A percentile compares a stretch with the other conserved stretches of the same genome.
Conservation (phyloP, 1,139 yeast species). For the Kodamaea alishanica region DNA sequence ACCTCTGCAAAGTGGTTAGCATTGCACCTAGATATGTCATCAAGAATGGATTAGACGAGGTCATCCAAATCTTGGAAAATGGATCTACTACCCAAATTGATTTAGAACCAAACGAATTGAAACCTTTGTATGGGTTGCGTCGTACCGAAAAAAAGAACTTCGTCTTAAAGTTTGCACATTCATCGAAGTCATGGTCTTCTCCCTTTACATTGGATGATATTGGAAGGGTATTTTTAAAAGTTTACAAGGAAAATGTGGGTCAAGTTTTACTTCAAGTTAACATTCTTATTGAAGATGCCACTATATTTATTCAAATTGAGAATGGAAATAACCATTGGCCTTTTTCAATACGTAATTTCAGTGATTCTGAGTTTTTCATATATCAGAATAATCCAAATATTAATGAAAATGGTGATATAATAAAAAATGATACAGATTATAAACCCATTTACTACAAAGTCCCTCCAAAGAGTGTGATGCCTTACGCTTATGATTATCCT, state of each 20-base stretch:
- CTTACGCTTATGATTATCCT: slow-evolving; percentile 97
- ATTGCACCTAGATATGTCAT: slow-evolving; percentile 81
- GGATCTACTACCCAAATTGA: slow-evolving; percentile 51
- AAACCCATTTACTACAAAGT: slow-evolving; percentile 74
- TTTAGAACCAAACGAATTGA: slow-evolving; percentile 46
- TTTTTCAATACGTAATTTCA: slow-evolving; percentile 82
- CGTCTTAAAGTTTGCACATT: slow-evolving; percentile 55
- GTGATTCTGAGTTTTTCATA: slow-evolving; percentile 76
- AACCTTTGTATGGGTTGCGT: slow-evolving; percentile 67
- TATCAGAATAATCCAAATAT: slow-evolving; percentile 83
- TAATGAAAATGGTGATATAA: slow-evolving; percentile 65
- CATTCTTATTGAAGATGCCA: slow-evolving; percentile 71
- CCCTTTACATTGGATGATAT: slow-evolving; percentile 82
- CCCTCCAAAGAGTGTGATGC: slow-evolving; percentile 94
- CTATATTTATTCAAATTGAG: slow-evolving; percentile 71
- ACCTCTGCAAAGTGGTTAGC: slow-evolving; percentile 71
- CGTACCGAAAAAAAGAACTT: slow-evolving; percentile 50
- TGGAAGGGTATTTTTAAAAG: slow-evolving; percentile 75
- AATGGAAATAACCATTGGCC: slow-evolving; percentile 88
- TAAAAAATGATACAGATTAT: slow-evolving; percentile 47
- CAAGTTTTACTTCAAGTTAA: slow-evolving; percentile 71
- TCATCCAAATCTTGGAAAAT: slow-evolving; percentile 63
- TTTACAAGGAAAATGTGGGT: slow-evolving; percentile 58
- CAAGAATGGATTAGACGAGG: slow-evolving; percentile 55
- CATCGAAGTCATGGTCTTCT: slow-evolving; percentile 74